Evolutionary conservation across 1,284 basidiomycete species (phyloP).

Genomic region (Malassezia restricta): DNA sequence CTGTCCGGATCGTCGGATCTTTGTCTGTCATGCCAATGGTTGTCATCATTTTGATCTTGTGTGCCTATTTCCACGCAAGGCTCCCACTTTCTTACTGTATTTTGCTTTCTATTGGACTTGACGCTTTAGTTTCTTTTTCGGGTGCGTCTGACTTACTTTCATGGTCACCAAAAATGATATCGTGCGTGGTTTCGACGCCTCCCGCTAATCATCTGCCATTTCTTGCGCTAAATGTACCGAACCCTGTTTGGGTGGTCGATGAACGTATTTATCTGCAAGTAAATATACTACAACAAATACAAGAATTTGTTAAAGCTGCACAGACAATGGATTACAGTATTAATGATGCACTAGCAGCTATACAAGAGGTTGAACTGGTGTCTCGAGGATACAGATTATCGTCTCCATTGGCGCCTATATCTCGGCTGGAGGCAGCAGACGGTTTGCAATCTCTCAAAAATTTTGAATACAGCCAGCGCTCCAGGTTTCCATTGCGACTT

Average conservation of each 20-base stretch:
- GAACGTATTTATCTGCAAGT: slow-evolving; percentile 17
- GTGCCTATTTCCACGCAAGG: background rate
- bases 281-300: slow-evolving; percentile 9
- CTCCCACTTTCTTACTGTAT: background rate
- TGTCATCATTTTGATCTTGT: background rate
- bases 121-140: background rate
- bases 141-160: background rate
- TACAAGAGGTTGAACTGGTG: slow-evolving; percentile 43
- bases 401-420: slow-evolving; percentile 40
- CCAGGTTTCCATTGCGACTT: slow-evolving; percentile 4
- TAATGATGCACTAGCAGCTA: slow-evolving; percentile 35
- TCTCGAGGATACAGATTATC: slow-evolving; percentile 38
- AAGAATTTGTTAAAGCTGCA: slow-evolving; percentile 21
- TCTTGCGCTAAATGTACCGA: slow-evolving; percentile 1
- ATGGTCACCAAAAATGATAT: background rate
- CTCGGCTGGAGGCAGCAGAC: slow-evolving; percentile 30
- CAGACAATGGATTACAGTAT: slow-evolving; percentile 28
- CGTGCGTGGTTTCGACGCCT: background rate
- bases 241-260: slow-evolving; percentile 9
- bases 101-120: background rate
- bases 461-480: slow-evolving; percentile 11
- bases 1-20: background rate
- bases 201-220: background rate
- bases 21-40: background rate
- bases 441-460: background rate